phyloP scores from a whole-genome alignment of 1,284 basidiomycete species.

The Cryptococcus neoformans region DNA sequence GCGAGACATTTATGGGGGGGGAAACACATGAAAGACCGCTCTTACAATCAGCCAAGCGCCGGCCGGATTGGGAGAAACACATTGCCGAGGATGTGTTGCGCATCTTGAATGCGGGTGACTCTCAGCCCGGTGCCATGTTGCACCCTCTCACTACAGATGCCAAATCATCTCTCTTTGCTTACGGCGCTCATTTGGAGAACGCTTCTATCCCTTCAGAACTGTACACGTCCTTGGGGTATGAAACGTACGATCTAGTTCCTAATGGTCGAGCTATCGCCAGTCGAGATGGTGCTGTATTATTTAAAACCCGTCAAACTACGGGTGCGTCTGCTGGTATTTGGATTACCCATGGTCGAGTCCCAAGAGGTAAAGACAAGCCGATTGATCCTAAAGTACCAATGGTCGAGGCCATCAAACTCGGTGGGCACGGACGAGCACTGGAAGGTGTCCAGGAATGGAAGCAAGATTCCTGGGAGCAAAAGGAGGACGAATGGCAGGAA shows the following conservation, averaged over 20 bases:
- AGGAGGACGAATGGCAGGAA: conserved; percentile 49
- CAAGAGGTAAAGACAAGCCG: conserved; percentile 44
- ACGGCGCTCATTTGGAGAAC: conserved; percentile 49
- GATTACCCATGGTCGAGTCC: conserved; percentile 51
- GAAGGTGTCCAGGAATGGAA: conserved; percentile 47
- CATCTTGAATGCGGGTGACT: conserved; percentile 49
- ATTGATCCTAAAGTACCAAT: conserved; percentile 52
- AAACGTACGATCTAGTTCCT: conserved; percentile 22
- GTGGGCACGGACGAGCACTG: conserved; percentile 36
- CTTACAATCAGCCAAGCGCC: conserved; percentile 44
- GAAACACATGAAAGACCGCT: conserved; percentile 47
- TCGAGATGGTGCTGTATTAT: conserved; percentile 50
- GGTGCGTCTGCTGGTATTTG: conserved; percentile 38
- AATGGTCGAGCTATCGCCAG: conserved; percentile 48
- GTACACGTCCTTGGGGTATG: conserved; percentile 17
- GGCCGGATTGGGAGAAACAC: conserved; percentile 35
- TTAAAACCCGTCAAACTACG: conserved; percentile 37
- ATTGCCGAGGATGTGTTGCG: conserved; percentile 46
- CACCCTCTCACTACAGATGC: conserved; percentile 32
- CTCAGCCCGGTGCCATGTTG: conserved; percentile 52
- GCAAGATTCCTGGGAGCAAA: conserved; percentile 28
- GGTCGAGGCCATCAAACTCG: conserved; percentile 40
- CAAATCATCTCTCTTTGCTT: conserved; percentile 47
- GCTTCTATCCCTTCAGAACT: conserved; percentile 23
- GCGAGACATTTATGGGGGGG: conserved; percentile 46